Conservation (phyloP, 257 asterid species). For the Avicennia marina region DNA sequence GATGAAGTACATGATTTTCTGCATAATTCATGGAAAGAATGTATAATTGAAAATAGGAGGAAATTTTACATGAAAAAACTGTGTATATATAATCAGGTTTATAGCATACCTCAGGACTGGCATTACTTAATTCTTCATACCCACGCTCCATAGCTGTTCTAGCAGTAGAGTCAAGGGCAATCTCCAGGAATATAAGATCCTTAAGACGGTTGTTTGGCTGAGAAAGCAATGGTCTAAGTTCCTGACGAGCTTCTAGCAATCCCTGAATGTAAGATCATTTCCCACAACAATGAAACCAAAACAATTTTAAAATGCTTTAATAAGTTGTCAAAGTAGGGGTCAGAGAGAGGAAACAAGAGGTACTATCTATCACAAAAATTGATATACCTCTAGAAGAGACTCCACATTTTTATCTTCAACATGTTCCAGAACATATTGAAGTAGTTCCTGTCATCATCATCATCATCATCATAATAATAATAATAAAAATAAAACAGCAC, state of each 20-base stretch:
- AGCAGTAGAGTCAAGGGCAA: conserved; percentile 93
- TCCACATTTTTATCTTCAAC: conserved; percentile 90
- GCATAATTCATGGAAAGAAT: conserved; percentile 28
- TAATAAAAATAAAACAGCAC: no score
- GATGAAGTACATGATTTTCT: conserved; percentile 92
- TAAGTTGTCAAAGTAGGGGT: background rate
- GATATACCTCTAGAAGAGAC: conserved; percentile 84
- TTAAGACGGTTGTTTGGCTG: conserved; percentile 73
- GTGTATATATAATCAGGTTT: background rate
- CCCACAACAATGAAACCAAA: conserved; percentile 6
- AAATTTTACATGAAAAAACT: background rate
- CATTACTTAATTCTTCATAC: conserved; percentile 73
- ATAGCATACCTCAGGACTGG: conserved; percentile 73
- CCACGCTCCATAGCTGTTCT: conserved; percentile 98
- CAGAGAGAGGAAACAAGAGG: background rate
- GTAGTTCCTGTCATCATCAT: conserved; percentile 63
- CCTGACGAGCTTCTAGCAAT: conserved; percentile 95
- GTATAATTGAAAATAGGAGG: conserved; percentile 5
- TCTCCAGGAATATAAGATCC: conserved; percentile 90
- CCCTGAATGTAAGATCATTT: conserved; percentile 46
- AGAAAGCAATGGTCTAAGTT: conserved; percentile 84
- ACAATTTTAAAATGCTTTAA: conserved; percentile 4
- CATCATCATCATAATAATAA: conserved; percentile 10
- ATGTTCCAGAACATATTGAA: conserved; percentile 66
- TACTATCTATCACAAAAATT: conserved; percentile 18